Base-by-base conservation (phyloP, 2,329 filamentous ascomycete genomes). In the Diaporthe vaccinii region DNA sequence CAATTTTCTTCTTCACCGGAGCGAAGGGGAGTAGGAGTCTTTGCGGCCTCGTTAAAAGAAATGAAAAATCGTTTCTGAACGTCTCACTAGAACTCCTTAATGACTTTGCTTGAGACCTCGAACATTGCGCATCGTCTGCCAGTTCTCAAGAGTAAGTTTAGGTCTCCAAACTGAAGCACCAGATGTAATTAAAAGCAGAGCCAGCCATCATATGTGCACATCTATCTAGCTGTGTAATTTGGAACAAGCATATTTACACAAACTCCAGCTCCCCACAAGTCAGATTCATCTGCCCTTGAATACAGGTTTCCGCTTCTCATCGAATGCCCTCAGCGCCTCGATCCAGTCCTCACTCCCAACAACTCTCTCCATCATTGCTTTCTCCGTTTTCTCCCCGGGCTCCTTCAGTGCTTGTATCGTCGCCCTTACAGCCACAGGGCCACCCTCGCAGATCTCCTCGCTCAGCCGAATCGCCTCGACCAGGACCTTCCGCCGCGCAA, bases 251-350 rank as follows among this genome's bases (percentile, higher is more conserved):
- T 68, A 68, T 39, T 20, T 28, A 53, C 22, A 68, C 34, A 36
- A 20, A 2, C 8, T 25, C 4, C 17, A 39, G 31, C 36, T 12
- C 25, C 31, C 6, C n/a, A 15, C 0, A 6, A 46, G 3, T 7
- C 2, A 6, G 9, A 14, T 3, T 76, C 55, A 76, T 28, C 87
- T 84, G 0, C 90, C 89, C 81, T 87, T 90, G 80, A 92, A 91
- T 4, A 88, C 84, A 22, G 90, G 89, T 82, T 88, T 90, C 78
- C 90, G 86, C 87, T 91, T 91, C 82, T 91, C 90, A 76, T 84
- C 85, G 85, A 99, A 99, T 0, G 97, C 97, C 83, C 86, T 90
- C 78, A 99, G 86, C 55, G 97, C 97, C 88, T 98, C 97, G 80
- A 95, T 88, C 76, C 96, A 89, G 87, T 99, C 97, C 81, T 96